Evolutionary conservation across 805 yeast genomes (phyloP), one percentile per base, ranked within the genome.

Genomic region (Pichia insulana): DNA sequence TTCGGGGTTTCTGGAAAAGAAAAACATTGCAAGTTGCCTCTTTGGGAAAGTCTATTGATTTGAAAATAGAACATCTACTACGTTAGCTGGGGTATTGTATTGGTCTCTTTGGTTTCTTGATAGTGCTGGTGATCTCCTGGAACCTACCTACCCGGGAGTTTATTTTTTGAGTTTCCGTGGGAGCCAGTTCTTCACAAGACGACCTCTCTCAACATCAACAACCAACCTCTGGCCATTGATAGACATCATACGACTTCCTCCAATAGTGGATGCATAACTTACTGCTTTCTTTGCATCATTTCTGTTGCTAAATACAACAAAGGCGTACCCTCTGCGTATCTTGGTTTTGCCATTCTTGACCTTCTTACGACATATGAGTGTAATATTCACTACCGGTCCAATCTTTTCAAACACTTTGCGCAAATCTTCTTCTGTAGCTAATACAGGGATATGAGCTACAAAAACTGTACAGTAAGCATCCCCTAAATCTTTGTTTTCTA

Each of bases 401-500:
- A 67, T 87, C 46, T 65, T 68, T 20, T 70, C 60, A 50, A 87
- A 83, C 31, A 65, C 70, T 43, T 71, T 70, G 31, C 78, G 79
- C 26, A 90, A 58, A 37, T 87, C 92, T 10, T 77, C 58, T 53
- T 87, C 96, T 0, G 76, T 73, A 10, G 74, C 64, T 3, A 64
- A 62, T 55, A 82, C 88, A 37, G 76, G 76, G 36, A 90, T 62
- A 41, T 97, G 65, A 0, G 83, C 81, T 7, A 90, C 71, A 57
- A 92, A 87, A 3, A 90, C 68, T 0, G 97, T 90, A 45, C 69
- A 67, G 54, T 72, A 78, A 1, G 96, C 95, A 55, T 87, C 94
- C 1, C 82, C 83, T 16, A 37, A 34, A 10, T 30, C 17, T 22
- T 30, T 17, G 16, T 13, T 34, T n/a, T 32, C 20, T 7, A 13